Evolutionary conservation across 176 grass and related monocot species (phyloP).

Genomic region (Themeda triandra): DNA sequence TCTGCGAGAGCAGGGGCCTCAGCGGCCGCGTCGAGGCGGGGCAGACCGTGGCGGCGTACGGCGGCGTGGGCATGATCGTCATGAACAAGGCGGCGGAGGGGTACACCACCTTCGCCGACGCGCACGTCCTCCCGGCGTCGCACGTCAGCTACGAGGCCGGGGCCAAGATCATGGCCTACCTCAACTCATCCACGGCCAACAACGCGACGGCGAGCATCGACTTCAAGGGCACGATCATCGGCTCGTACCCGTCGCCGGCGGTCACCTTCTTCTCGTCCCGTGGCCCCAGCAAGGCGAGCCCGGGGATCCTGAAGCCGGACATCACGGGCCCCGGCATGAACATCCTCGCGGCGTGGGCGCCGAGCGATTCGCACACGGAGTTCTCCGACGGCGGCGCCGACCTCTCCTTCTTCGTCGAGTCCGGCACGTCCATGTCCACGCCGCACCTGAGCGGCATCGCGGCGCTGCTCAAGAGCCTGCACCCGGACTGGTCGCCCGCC

Average conservation of each 20-base stretch:
- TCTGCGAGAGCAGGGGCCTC: constrained; percentile 60
- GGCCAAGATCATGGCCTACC: constrained; percentile 45
- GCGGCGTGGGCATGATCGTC: constrained; percentile 55
- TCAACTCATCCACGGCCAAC: constrained; percentile 47
- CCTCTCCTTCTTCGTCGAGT: constrained; percentile 59
- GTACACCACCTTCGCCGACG: constrained; percentile 56
- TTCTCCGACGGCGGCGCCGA: constrained; percentile 36
- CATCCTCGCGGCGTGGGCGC: constrained; percentile 79
- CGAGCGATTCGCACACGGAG: constrained; percentile 46
- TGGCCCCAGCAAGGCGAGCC: constrained; percentile 58
- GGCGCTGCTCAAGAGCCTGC: constrained; percentile 62
- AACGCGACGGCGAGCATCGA: constrained; percentile 51
- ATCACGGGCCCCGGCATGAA: constrained; percentile 88
- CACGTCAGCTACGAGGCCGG: constrained; percentile 58
- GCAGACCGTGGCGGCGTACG: constrained; percentile 43
- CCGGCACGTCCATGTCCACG: constrained; percentile 92
- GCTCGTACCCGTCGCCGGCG: constrained; percentile 48
- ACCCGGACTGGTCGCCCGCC: constrained; percentile 72
- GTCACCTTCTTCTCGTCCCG: constrained; percentile 81
- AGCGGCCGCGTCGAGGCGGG: constrained; percentile 46
- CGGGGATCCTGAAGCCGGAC: constrained; percentile 77
- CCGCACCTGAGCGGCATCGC: constrained; percentile 77
- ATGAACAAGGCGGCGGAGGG: constrained; percentile 52
- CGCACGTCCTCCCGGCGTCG: constrained; percentile 60
- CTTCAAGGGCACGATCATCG: constrained; percentile 66